Percentiles rank a stretch among this genome's conserved stretches.
These are phyloP conservation scores for Thinopyrum elongatum DNA, from an alignment of 176 grass and related monocot species.

Conservation along the genomic window DNA sequence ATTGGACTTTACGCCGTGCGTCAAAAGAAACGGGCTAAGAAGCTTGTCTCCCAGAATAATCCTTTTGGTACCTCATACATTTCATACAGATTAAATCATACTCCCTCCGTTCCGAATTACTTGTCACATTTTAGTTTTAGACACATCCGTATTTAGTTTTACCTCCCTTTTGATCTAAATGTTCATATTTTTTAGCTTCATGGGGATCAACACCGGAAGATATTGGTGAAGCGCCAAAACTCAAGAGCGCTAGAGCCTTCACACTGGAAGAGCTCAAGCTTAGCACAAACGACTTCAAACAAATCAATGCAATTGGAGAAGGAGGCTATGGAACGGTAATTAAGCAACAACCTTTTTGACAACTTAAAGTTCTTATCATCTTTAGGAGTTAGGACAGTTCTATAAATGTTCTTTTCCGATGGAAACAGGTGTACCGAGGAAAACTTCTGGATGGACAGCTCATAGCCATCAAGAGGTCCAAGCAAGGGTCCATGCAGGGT, in stretches of 20 bases:
- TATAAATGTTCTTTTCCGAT: not conserved
- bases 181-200: slow-evolving; percentile 48
- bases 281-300: slow-evolving; percentile 71
- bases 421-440: slow-evolving; percentile 76
- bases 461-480: slow-evolving; percentile 85
- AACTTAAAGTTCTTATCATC: slow-evolving; percentile 4
- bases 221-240: slow-evolving; percentile 58
- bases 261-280: slow-evolving; percentile 67
- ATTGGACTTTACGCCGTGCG: slow-evolving; percentile 46
- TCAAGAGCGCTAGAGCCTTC: slow-evolving; percentile 62
- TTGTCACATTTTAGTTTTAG: too few species aligned
- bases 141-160: not conserved
- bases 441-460: slow-evolving; percentile 56
- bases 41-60: slow-evolving; percentile 31
- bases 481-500: slow-evolving; percentile 78
- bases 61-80: slow-evolving; percentile 61
- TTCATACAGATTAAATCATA: not conserved
- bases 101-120: too few species aligned
- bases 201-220: slow-evolving; percentile 67
- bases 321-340: slow-evolving; percentile 89
- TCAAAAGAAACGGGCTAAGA: slow-evolving; percentile 56
- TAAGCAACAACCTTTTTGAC: slow-evolving; percentile 2
- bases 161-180: not conserved
- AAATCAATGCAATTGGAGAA: slow-evolving; percentile 67
- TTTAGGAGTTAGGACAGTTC: not conserved